Evolutionary conservation across 176 grass and related monocot species (phyloP), one percentile per base, ranked within the genome.

Genomic region (Ananas comosus): DNA sequence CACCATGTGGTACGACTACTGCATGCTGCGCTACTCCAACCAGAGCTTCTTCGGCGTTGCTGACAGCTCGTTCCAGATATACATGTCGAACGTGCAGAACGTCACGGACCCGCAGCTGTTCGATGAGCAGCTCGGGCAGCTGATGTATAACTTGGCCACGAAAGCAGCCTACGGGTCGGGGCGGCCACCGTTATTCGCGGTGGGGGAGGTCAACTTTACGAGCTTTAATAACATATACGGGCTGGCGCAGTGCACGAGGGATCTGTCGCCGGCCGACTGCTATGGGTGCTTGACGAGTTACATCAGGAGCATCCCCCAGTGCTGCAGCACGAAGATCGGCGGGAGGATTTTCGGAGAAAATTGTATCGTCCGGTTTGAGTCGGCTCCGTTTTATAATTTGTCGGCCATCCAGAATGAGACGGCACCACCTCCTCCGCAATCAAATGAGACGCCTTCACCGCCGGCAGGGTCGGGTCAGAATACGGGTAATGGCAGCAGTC

Each of bases 1-100:
- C 1, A 48, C 19, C 3, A 22, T 81, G 25, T 81, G 64, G 70
- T 81, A 81, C 47, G 53, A 48, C 3, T 0, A 64, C 9, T 81
- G 79, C 66, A 27, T 71, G 1, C 22, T 82, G 13, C 54, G 51
- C 50, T 82, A 82, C 80, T 76, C 72, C 23, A 56, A 42, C 13
- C 0, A 28, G 10, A 82, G 10, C 16, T 71, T 76, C 65, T 51
- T 75, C 4, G n/a, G 64, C 9, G 25, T 25, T 12, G 7, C 13
- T 2, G 54, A n/a, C 27, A 10, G n/a, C 2, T 49, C 47, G 50
- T 1, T 10, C 0, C 9, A 11, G 27, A 23, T 9, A 5, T 47
- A 19, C 21, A 19, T 49, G 7, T 17, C 6, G 1, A 52, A 61
- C 14, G 0, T 2, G 12, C 7, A 29, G 10, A 52, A 23, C 14